These are phyloP conservation scores for Xylariaceae sp. DNA, from an alignment of 2,329 filamentous ascomycete species.

Conservation along the genomic window DNA sequence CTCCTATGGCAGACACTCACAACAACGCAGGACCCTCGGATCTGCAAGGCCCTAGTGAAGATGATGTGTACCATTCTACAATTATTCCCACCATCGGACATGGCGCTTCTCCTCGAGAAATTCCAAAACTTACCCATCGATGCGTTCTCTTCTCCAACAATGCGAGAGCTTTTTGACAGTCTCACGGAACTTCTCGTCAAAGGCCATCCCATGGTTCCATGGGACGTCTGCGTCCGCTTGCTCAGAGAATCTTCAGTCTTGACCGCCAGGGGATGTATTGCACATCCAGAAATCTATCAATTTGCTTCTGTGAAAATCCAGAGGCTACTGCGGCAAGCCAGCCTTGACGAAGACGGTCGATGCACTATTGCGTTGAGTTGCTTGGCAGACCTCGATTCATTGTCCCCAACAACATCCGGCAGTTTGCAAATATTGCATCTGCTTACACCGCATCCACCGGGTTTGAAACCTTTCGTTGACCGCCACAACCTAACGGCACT, in stretches of 20 bases:
- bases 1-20: conserved; percentile 80
- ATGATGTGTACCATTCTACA: conserved; percentile 55
- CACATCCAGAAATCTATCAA: conserved; percentile 60
- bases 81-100: conserved; percentile 45
- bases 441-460: conserved; percentile 47
- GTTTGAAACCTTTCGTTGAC: conserved; percentile 56
- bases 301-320: conserved; percentile 62
- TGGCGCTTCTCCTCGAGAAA: conserved; percentile 70
- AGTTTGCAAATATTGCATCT: conserved; percentile 65
- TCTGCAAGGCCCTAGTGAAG: conserved; percentile 74
- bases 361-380: conserved; percentile 64
- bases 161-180: conserved; percentile 60
- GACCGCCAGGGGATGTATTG: conserved; percentile 51
- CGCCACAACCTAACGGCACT: conserved; percentile 62
- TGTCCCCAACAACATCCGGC: conserved; percentile 64
- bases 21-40: conserved; percentile 77
- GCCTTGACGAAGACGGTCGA: conserved; percentile 54
- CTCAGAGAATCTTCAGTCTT: conserved; percentile 68
- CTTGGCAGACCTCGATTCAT: conserved; percentile 63
- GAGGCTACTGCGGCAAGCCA: conserved; percentile 52
- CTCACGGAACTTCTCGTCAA: conserved; percentile 48
- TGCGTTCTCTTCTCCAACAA: conserved; percentile 54
- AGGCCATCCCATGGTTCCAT: conserved; percentile 36
- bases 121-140: conserved; percentile 62
- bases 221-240: conserved; percentile 60